Evolutionary conservation across 257 asterid species (phyloP), one percentile per base, ranked within the genome.

Genomic region (Plectranthus barbatus): DNA sequence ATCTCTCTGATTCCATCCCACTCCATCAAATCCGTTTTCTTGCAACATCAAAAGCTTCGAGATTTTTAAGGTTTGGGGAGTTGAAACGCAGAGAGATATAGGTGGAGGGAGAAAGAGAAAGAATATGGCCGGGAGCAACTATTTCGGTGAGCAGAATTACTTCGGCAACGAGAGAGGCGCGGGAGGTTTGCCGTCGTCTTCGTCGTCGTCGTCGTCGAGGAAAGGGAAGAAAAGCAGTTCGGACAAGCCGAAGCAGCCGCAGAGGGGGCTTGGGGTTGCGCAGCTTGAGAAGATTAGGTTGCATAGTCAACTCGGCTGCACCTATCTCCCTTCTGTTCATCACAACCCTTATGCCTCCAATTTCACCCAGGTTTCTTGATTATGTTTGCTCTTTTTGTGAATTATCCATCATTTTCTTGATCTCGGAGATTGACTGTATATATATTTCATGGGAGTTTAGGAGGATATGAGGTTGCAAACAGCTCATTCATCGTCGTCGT

Each of bases 231-330:
- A 85, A 72, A 73, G 36, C 45, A 51, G 72, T 55, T 80, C 91
- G 0, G 94, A 90, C 37, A 90, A 87, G 84, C 93, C 89, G 0
- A 90, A 90, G 18, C 96, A 87, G 56, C 97, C 97, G 2, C 97
- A 87, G 44, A 80, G 96, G 73, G 97, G 96, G 2, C 91, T 90
- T 40, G 96, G 97, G 26, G 96, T 87, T 76, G 96, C 97, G 4
- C 96, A 90, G 74, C 83, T 90, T 70, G 97, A 90, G 75, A 90
- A 87, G 75, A 91, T 91, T 73, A 88, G 97, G 79, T 67, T 91
- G 68, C 88, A 87, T 45, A 79, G 77, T 69, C 91, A 91, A 80
- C 80, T 84, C 62, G 90, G 93, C 5, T 68, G 82, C 21, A 62
- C 33, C 18, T 79, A 73, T 54, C 73, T 67, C 15, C 85, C 86